Base-by-base conservation (phyloP, 169 alveolate species). In the Perkinsus chesapeaki region DNA sequence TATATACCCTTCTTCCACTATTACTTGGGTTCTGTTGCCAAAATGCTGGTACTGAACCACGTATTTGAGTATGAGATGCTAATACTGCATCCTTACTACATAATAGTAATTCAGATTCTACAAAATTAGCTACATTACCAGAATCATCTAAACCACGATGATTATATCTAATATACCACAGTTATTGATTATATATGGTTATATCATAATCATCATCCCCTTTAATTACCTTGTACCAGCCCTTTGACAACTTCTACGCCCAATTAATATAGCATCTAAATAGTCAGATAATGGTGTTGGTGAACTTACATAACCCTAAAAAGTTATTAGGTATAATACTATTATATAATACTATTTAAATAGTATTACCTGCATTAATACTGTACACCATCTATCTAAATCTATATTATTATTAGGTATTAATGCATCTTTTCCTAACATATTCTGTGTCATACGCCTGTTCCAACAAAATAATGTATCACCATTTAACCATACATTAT, bases 41-140 rank as follows among this genome's bases (percentile, higher is more conserved):
- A 93, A 97, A 96, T 38, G 96, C 82, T 0, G 99, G 99, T 19
- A 97, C 96, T 48, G 98, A 96, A 39, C 99, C 99, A 94, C 99
- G 95, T 12, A 97, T 95, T 91, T 97, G 97, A 3, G 96, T 95
- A 31, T 92, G 92, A 93, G 73, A 95, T 91, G 93, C 91, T 47
- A 95, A 94, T 72, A 95, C 94, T 93, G 93, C 95, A 60, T 60
- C 82, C 27, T 34, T 60, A 60, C 3, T 60, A 39, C 96, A 92
- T 47, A 96, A 73, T 39, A 96, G 94, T 47, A 96, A 95, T 95
- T 98, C 99, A 36, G 98, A 96, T 94, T 98, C 99, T 9, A 97
- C 98, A 95, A 95, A 98, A 93, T 98, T 98, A 16, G 98, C 98
- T 9, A 97, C 98, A 95, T 96, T 94, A 0, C 98, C 99, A 16